Conservation (phyloP, 129 eudicot species). For the Lonicera japonica region DNA sequence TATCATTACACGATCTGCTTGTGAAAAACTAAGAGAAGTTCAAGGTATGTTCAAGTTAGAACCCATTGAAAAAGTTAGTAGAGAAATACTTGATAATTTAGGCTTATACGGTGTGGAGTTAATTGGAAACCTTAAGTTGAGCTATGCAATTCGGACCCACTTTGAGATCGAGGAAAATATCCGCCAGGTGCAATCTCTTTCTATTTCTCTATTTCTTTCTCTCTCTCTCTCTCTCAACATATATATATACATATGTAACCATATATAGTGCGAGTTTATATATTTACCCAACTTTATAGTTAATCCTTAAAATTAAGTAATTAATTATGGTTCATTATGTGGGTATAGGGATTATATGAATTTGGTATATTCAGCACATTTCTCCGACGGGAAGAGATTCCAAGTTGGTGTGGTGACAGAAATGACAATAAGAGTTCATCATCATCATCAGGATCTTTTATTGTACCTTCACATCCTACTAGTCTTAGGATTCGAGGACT, state of each 20-base stretch:
- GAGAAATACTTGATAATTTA: not conserved
- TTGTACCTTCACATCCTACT: not conserved
- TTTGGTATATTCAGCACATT: constrained; percentile 14
- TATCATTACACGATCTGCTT: not conserved
- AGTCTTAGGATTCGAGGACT: not conserved
- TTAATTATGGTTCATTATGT: not conserved
- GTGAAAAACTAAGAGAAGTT: not conserved
- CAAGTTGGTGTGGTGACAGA: not conserved
- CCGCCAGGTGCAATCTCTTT: not conserved
- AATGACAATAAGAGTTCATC: too few species aligned
- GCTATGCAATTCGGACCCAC: not conserved
- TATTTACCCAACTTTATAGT: too few species aligned
- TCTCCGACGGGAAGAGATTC: constrained; percentile 11
- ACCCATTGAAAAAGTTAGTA: not conserved
- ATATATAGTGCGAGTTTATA: not conserved
- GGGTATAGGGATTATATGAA: constrained; percentile 12
- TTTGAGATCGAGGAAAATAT: not conserved
- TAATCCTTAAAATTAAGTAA: not conserved
- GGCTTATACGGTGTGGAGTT: not conserved
- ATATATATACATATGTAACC: not conserved
- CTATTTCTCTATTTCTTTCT: too few species aligned
- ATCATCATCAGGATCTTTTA: not conserved
- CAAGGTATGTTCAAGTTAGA: not conserved
- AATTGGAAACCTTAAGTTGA: not conserved
- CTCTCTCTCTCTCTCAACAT: not conserved